phyloP scores from a whole-genome alignment of 108 stramenopile genomes.

The Chaetoceros tenuissimus region DNA sequence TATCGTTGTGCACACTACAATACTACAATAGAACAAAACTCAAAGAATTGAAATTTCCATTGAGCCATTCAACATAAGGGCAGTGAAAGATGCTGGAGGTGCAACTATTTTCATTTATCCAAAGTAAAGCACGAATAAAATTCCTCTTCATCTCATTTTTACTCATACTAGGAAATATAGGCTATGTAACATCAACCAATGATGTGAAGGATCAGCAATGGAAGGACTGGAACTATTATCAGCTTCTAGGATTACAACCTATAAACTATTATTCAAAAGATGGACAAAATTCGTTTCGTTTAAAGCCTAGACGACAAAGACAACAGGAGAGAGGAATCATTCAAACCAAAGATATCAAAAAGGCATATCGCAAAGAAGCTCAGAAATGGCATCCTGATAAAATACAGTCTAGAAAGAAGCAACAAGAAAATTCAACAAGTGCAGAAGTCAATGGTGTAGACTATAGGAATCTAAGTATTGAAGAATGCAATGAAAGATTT shows the following conservation, averaged over 20 bases:
- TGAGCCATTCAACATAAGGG: too few species aligned
- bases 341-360: conserved; percentile 43
- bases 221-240: conserved; percentile 41
- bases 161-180: too few species aligned
- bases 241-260: conserved; percentile 22
- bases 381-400: conserved; percentile 74
- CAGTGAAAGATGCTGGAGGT: too few species aligned
- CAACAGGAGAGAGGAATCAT: conserved; percentile 19
- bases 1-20: too few species aligned
- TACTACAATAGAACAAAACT: too few species aligned
- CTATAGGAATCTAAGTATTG: conserved; percentile 22
- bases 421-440: conserved; percentile 3
- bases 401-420: conserved; percentile 17
- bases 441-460: background rate
- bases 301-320: conserved; percentile 1
- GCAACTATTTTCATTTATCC: too few species aligned
- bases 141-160: too few species aligned
- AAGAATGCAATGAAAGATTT: conserved; percentile 55
- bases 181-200: too few species aligned
- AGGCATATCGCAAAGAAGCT: conserved; percentile 66
- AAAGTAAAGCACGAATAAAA: too few species aligned
- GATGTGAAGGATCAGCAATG: too few species aligned
- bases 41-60: too few species aligned
- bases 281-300: background rate
- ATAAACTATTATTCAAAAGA: background rate